These are phyloP conservation scores for Halteria grandinella DNA, from an alignment of 73 alveolate genomes.

Conservation along the genomic window DNA sequence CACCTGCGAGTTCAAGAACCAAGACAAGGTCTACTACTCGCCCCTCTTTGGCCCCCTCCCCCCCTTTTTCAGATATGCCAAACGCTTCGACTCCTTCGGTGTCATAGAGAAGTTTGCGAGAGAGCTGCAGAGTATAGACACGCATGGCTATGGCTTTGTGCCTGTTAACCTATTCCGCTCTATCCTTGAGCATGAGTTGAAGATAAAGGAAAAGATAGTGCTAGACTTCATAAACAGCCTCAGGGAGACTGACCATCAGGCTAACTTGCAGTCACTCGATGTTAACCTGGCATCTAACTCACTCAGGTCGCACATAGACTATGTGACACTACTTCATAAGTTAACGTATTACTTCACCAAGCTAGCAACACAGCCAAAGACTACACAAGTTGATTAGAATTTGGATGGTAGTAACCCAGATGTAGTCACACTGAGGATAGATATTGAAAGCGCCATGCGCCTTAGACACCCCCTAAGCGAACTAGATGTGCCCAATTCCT, in stretches of 20 bases:
- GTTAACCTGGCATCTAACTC: slow-evolving; percentile 23
- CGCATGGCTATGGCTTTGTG: slow-evolving; percentile 39
- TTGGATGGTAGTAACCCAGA: background rate
- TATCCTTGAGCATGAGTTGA: slow-evolving; percentile 58
- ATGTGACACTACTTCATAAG: slow-evolving; percentile 37
- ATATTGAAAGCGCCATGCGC: slow-evolving; percentile 54
- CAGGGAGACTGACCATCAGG: slow-evolving; percentile 6
- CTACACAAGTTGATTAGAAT: background rate
- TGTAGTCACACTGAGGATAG: slow-evolving; percentile 33
- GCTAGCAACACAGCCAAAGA: slow-evolving; percentile 14
- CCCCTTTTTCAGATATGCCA: slow-evolving; percentile 52
- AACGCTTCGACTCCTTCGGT: slow-evolving; percentile 44
- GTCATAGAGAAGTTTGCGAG: slow-evolving; percentile 47
- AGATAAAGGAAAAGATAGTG: slow-evolving; percentile 68
- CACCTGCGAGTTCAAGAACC: slow-evolving; percentile 36
- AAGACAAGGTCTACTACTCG: slow-evolving; percentile 59
- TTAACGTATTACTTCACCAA: slow-evolving; percentile 32
- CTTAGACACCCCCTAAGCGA: slow-evolving; percentile 61
- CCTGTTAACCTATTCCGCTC: slow-evolving; percentile 42
- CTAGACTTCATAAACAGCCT: slow-evolving; percentile 32
- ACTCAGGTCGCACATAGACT: slow-evolving; percentile 25
- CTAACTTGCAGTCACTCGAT: slow-evolving; percentile 8
- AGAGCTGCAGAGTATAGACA: slow-evolving; percentile 26
- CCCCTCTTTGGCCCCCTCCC: slow-evolving; percentile 50
- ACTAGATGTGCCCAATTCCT: slow-evolving; percentile 46